Evolutionary conservation across 257 asterid species (phyloP).

Genomic region (Anisodus tanguticus): DNA sequence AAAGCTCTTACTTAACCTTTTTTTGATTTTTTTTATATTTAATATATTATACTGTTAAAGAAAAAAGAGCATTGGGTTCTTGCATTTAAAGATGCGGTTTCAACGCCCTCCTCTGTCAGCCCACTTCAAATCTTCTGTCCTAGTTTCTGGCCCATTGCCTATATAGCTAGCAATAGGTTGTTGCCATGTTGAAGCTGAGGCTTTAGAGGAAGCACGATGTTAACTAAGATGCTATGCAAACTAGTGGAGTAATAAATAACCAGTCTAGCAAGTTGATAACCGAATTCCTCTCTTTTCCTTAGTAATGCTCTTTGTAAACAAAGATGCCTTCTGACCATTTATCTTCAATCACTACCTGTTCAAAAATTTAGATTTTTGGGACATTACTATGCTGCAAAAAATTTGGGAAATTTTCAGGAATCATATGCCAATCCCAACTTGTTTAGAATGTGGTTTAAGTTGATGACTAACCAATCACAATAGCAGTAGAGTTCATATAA

Average conservation of each 20-base stretch:
- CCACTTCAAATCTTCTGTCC: not conserved
- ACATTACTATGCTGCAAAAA: conserved; percentile 7
- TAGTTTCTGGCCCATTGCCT: not conserved
- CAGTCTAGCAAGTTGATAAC: not conserved
- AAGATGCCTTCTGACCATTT: not conserved
- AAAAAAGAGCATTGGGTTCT: not conserved
- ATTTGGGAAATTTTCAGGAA: not conserved
- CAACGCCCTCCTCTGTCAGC: not conserved
- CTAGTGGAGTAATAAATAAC: not conserved
- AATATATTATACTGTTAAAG: not conserved
- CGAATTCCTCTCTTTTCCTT: not conserved
- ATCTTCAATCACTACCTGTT: not conserved
- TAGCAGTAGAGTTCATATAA: conserved; percentile 8
- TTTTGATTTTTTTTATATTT: too few relatives aligned
- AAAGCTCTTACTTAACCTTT: not conserved
- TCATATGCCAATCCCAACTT: not conserved
- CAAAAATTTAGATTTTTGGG: not conserved
- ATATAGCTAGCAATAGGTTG: not conserved
- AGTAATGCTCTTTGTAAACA: not conserved
- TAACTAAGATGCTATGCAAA: not conserved
- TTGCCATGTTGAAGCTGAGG: not conserved
- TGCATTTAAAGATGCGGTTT: not conserved
- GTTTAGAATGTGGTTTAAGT: conserved; percentile 13
- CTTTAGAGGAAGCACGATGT: not conserved
- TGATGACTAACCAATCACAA: conserved; percentile 8